Percentiles rank a stretch among this genome's conserved stretches.
phyloP scores from a whole-genome alignment of 805 yeast genomes.

The Pichia manshurica region DNA sequence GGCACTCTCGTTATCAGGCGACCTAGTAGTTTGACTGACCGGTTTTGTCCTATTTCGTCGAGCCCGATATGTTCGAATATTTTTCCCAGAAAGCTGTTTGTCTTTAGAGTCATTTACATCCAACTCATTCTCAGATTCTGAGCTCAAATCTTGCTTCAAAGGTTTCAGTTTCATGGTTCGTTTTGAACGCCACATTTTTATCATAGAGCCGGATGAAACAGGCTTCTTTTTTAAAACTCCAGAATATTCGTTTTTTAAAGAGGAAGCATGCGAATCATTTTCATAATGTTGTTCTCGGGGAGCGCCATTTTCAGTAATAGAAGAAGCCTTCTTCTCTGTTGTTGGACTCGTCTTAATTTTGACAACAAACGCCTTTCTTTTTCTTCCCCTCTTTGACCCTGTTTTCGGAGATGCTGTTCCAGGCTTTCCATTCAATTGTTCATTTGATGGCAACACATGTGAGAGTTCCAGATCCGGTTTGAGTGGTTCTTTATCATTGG shows the following conservation, averaged over 20 bases:
- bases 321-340: background rate
- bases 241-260: too few species aligned
- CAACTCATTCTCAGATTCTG: background rate
- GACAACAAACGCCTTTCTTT: background rate
- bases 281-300: too few species aligned
- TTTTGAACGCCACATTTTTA: background rate
- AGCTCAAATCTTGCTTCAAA: background rate
- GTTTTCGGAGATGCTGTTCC: background rate
- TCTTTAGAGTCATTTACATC: too few species aligned
- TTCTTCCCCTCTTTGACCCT: background rate
- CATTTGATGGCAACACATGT: background rate
- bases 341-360: background rate
- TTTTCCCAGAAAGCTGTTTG: too few species aligned
- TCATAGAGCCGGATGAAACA: background rate
- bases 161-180: background rate
- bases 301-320: background rate
- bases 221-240: background rate
- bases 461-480: slow-evolving; percentile 4
- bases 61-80: too few species aligned
- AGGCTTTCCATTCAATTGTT: background rate
- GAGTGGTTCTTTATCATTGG: slow-evolving; percentile 4
- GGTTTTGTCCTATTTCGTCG: too few species aligned
- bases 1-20: background rate
- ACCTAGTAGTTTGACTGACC: too few species aligned
- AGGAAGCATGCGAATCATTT: too few species aligned